Percentiles rank a stretch among this genome's conserved stretches.
These are phyloP conservation scores for Penicillium sp. DNA, from an alignment of 2,329 filamentous ascomycete species.

Conservation along the genomic window DNA sequence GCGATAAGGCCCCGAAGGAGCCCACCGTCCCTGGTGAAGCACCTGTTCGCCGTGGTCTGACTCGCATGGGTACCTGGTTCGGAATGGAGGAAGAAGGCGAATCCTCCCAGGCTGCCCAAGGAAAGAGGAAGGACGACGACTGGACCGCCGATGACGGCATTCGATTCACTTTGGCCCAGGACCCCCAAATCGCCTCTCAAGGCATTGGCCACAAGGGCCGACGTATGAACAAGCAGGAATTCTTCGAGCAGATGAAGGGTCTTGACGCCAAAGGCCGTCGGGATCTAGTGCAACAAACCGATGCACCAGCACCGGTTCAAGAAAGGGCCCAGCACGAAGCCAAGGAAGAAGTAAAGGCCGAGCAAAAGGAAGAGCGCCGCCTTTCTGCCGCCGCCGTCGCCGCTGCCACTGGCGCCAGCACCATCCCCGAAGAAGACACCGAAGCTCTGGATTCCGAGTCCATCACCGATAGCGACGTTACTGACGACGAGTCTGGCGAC, in stretches of 20 bases:
- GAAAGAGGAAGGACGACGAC: slow-evolving; percentile 33
- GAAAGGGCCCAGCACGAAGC: slow-evolving; percentile 37
- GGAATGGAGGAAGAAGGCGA: slow-evolving; percentile 39
- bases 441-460: slow-evolving; percentile 27
- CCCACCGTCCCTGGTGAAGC: slow-evolving; percentile 31
- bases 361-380: slow-evolving; percentile 28
- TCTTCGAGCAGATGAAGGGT: slow-evolving; percentile 61
- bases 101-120: slow-evolving; percentile 29
- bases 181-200: slow-evolving; percentile 35
- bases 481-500: slow-evolving; percentile 26
- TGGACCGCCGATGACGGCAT: slow-evolving; percentile 52
- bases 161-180: slow-evolving; percentile 60
- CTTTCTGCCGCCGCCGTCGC: slow-evolving; percentile 22
- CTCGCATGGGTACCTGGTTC: slow-evolving; percentile 62
- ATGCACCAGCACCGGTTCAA: slow-evolving; percentile 43
- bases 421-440: slow-evolving; percentile 16
- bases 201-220: slow-evolving; percentile 51
- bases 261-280: slow-evolving; percentile 61
- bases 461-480: slow-evolving; percentile 25
- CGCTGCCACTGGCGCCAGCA: slow-evolving; percentile 15
- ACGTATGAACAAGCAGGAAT: slow-evolving; percentile 64
- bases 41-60: slow-evolving; percentile 53
- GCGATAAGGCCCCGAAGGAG: slow-evolving; percentile 24
- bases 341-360: slow-evolving; percentile 27
- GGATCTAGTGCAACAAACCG: slow-evolving; percentile 45